A percentile compares a stretch with the other conserved stretches of the same genome.
Evolutionary conservation across 306 rosid species (phyloP).

Genomic region (Cicer judaicum): DNA sequence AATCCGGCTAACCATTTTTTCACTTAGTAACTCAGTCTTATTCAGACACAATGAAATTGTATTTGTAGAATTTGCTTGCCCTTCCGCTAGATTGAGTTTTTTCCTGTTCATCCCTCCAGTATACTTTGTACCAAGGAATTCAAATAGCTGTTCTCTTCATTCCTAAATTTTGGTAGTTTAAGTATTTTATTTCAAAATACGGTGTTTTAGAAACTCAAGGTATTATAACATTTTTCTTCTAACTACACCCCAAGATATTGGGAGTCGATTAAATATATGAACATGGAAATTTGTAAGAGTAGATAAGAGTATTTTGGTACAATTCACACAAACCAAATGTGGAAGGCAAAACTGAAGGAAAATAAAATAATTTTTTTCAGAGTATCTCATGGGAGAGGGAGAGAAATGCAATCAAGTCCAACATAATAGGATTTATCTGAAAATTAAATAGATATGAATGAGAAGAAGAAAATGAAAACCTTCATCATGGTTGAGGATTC

Average conservation of each 20-base stretch:
- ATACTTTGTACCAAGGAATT: neutral
- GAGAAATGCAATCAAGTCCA: too few relatives aligned
- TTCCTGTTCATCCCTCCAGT: neutral
- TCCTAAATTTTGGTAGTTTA: neutral
- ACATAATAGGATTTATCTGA: too few relatives aligned
- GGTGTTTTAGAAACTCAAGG: neutral
- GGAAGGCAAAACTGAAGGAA: too few relatives aligned
- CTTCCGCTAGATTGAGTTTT: neutral
- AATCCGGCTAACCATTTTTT: slow-evolving; percentile 1
- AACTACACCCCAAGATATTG: neutral
- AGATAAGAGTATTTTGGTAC: neutral
- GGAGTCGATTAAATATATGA: neutral
- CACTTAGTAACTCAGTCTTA: neutral
- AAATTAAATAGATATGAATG: too few relatives aligned
- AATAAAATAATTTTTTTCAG: too few relatives aligned
- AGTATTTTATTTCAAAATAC: neutral
- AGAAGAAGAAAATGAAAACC: too few relatives aligned
- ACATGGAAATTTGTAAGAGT: neutral
- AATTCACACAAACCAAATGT: neutral
- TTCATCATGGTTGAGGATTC: too few relatives aligned
- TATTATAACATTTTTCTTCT: neutral
- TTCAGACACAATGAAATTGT: neutral
- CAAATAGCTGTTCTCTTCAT: neutral
- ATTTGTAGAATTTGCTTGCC: neutral
- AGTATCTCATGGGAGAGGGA: too few relatives aligned